These are phyloP conservation scores for Lodderomyces metapsilosis DNA, from an alignment of 1,139 yeast species.

Conservation along the genomic window DNA sequence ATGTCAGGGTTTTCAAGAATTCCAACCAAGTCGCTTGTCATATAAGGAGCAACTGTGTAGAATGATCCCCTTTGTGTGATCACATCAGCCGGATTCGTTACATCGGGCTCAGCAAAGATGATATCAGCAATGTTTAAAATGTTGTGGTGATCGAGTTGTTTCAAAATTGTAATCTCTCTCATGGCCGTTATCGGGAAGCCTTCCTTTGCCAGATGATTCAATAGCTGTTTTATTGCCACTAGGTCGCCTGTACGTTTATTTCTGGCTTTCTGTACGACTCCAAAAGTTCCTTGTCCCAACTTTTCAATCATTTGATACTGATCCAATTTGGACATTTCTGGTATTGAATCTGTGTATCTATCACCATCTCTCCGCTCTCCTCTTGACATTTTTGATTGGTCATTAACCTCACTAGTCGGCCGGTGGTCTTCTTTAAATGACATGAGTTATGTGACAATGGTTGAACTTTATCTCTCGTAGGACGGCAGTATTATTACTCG, in stretches of 20 bases:
- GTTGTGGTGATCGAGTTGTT: slow-evolving; percentile 66
- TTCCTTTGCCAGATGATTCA: slow-evolving; percentile 81
- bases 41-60: slow-evolving; percentile 89
- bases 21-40: slow-evolving; percentile 92
- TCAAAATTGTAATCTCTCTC: slow-evolving; percentile 85
- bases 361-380: not conserved
- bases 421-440: not conserved
- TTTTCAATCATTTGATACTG: slow-evolving; percentile 37
- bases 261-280: slow-evolving; percentile 48
- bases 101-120: slow-evolving; percentile 64
- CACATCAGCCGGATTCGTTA: slow-evolving; percentile 29
- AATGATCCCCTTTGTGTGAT: slow-evolving; percentile 52
- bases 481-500: too few species aligned
- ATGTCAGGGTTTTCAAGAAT: slow-evolving; percentile 84
- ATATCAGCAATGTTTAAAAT: slow-evolving; percentile 79
- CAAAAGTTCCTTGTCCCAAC: slow-evolving; percentile 50
- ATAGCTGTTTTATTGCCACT: slow-evolving; percentile 69
- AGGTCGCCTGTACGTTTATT: slow-evolving; percentile 27
- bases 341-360: slow-evolving; percentile 8
- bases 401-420: not conserved
- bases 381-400: not conserved
- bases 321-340: slow-evolving; percentile 32
- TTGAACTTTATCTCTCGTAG: too few species aligned
- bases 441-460: not conserved
- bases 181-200: slow-evolving; percentile 96